Percentiles rank a stretch among this genome's conserved stretches.
phyloP scores from a whole-genome alignment of 1,139 yeast genomes.

The Kodamaea ohmeri region DNA sequence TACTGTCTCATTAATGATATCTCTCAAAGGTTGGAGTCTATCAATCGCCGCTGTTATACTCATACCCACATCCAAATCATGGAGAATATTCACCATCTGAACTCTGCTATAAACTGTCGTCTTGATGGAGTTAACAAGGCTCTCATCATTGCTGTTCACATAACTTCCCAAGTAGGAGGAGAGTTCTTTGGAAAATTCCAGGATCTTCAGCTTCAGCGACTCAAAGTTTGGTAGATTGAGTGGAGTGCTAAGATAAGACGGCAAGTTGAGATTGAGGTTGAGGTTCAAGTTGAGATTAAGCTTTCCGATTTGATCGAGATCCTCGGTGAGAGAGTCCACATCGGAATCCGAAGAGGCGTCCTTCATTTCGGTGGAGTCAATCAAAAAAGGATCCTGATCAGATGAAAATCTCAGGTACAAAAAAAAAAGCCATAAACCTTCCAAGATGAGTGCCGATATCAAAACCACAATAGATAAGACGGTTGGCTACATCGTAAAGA shows the following conservation, averaged over 20 bases:
- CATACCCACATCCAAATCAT: constrained; percentile 51
- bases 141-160: constrained; percentile 15
- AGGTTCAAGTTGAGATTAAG: constrained; percentile 25
- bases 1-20: constrained; percentile 47
- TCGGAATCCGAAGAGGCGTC: constrained; percentile 19
- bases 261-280: constrained; percentile 16
- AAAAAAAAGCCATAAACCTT: background rate
- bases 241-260: constrained; percentile 12
- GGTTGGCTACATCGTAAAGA: constrained; percentile 63
- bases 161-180: constrained; percentile 30
- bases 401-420: background rate
- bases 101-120: constrained; percentile 42
- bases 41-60: constrained; percentile 54
- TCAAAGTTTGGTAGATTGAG: constrained; percentile 24
- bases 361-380: constrained; percentile 1
- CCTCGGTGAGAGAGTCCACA: constrained; percentile 38
- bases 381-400: constrained; percentile 1
- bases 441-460: constrained; percentile 28
- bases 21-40: constrained; percentile 54
- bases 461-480: constrained; percentile 63
- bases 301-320: constrained; percentile 47
- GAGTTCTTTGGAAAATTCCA: constrained; percentile 31
- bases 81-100: constrained; percentile 49
- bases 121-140: constrained; percentile 28
- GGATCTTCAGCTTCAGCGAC: constrained; percentile 21